Evolutionary conservation across 352 stramenopile species (phyloP).

Genomic region (Halophytophthora batemanensis): DNA sequence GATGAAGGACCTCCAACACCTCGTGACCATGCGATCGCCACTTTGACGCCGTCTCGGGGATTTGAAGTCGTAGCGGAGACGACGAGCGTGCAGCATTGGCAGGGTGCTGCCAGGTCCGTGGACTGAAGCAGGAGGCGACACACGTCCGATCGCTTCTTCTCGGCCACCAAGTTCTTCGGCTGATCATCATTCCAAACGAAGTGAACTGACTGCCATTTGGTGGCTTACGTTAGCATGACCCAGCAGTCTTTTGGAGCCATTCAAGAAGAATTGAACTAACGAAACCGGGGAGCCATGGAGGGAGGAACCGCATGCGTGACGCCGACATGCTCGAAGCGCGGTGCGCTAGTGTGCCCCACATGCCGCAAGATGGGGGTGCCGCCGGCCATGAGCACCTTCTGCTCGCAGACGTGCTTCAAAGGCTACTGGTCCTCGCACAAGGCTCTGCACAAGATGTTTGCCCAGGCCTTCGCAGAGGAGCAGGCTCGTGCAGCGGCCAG

Average conservation of each 20-base stretch:
- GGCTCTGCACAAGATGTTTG: conserved; percentile 89
- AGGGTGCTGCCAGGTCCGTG: no score
- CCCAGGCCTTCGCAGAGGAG: conserved; percentile 41
- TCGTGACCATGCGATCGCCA: no score
- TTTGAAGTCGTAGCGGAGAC: no score
- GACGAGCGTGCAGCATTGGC: no score
- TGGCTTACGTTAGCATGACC: no score
- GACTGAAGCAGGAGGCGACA: no score
- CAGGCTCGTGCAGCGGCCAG: conserved; percentile 9
- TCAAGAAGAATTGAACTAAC: not conserved
- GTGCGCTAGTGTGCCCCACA: conserved; percentile 78
- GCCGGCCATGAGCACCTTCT: conserved; percentile 79
- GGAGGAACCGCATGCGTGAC: conserved; percentile 31
- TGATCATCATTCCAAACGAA: no score
- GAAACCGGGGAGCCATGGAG: not conserved
- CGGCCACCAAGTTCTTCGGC: no score
- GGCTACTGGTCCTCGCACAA: conserved; percentile 92
- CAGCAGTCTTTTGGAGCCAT: not conserved
- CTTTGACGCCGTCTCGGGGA: no score
- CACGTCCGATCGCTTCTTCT: no score
- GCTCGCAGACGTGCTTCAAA: conserved; percentile 94
- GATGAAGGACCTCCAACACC: no score
- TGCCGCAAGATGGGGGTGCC: conserved; percentile 84
- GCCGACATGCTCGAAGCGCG: conserved; percentile 54
- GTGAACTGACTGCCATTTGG: no score